Base-by-base conservation (phyloP, 169 alveolate species). In the Pseudocohnilembus persalinus region DNA sequence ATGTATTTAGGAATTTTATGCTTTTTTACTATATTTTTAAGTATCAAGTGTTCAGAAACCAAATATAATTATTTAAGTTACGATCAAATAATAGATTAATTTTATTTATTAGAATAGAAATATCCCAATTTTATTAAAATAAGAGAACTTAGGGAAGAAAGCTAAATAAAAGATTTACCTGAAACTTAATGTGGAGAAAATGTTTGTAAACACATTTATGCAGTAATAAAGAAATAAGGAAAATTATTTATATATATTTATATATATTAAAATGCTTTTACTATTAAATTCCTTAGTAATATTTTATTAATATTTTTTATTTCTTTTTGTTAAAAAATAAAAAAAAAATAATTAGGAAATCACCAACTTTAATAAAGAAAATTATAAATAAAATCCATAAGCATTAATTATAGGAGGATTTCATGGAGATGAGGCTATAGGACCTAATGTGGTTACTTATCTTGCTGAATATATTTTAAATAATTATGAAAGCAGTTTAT, bases 371-470 rank as follows among this genome's bases (percentile, higher is more conserved):
- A 35, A 68, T 63, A 73, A 79, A 16, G 76, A 74, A n/a, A 63
- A 63, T 28, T 73, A 79, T 79, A 49, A 27, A 27, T 49, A 79
- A 1, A 49, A 49, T 49, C 35, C 84, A 16, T 64, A 79, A 31
- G 31, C 76, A 15, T 79, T 79, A 28, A 49, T 79, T 26, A 29
- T 73, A 0, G 84, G 84, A 0, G 64, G 64, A n/a, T 79, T 79
- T 79, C 84, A 79, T 29, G 84, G 84, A n/a, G 76, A 79, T 79
- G 84, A 79, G 29, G 74, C 31, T 20, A 30, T 49, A 49, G 84
- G 84, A 79, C 84, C 84, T n/a, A 79, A 79, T 64, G n/a, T 79
- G n/a, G 32, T 79, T 1, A 79, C 84, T n/a, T 79, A 79, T 34
- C n/a, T 79, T 33, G 63, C 76, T n/a, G 31, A 79, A 29, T 63